Conservation (phyloP, 306 rosid species). For the Gynostemma pentaphyllum region DNA sequence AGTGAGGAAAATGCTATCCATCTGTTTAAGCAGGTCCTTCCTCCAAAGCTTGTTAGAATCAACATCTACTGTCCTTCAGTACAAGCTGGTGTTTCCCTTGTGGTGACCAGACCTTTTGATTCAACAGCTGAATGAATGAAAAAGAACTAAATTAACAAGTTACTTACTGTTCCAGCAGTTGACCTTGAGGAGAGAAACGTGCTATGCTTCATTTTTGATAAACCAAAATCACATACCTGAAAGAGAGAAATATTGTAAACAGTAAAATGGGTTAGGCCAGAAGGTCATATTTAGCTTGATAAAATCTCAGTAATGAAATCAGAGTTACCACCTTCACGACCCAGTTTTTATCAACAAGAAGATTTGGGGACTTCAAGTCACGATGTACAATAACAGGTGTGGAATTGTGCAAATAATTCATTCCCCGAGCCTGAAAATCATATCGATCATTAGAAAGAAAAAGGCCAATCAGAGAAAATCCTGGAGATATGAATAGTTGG, state of each 20-base stretch:
- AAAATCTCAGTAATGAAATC: constrained; percentile 5
- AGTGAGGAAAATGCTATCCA: too few species aligned
- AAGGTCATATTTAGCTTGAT: constrained; percentile 1
- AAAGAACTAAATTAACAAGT: background rate
- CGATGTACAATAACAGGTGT: constrained; percentile 77
- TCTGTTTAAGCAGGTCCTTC: too few species aligned
- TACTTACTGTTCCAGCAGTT: constrained; percentile 91
- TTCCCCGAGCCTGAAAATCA: constrained; percentile 72
- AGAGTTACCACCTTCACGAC: constrained; percentile 56
- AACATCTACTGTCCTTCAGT: too few species aligned
- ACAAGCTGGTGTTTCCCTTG: too few species aligned
- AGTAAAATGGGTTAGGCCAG: constrained; percentile 15
- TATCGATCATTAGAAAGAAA: constrained; percentile 15
- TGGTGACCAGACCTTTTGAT: too few species aligned
- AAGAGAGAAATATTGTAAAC: constrained; percentile 8
- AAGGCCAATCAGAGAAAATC: constrained; percentile 7
- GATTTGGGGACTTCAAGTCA: constrained; percentile 94
- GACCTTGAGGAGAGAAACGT: constrained; percentile 97
- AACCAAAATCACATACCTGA: constrained; percentile 95
- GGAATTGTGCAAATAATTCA: constrained; percentile 89
- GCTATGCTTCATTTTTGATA: constrained; percentile 84
- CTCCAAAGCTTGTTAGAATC: too few species aligned
- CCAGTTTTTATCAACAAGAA: constrained; percentile 87
- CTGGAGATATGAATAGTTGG: constrained; percentile 5
- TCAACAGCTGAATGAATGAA: too few species aligned